phyloP scores from a whole-genome alignment of 805 yeast genomes.

The Kluyveromyces siamensis region DNA sequence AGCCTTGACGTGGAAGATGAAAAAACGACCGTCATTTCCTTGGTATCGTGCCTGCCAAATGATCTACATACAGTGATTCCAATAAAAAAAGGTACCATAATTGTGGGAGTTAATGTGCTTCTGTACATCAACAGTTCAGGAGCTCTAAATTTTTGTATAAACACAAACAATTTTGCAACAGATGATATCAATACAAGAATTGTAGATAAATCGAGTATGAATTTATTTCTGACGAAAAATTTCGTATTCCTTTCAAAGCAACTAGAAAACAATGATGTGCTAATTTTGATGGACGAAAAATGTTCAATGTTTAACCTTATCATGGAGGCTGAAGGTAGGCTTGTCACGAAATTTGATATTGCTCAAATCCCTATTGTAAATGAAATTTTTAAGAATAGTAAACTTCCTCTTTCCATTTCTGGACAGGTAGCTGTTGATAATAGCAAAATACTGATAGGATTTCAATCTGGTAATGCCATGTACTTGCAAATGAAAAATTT shows the following conservation, averaged over 20 bases:
- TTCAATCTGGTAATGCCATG: conserved; percentile 49
- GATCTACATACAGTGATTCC: conserved; percentile 62
- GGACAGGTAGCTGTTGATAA: conserved; percentile 21
- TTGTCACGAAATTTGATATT: conserved; percentile 22
- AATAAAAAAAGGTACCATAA: conserved; percentile 52
- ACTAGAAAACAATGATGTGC: conserved; percentile 10
- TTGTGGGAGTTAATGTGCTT: conserved; percentile 68
- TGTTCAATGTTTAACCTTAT: conserved; percentile 20
- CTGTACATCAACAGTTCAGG: conserved; percentile 67
- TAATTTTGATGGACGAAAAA: conserved; percentile 21
- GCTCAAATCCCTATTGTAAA: conserved; percentile 24
- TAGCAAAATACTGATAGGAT: conserved; percentile 45
- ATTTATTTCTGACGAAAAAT: conserved; percentile 20
- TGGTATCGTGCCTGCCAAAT: conserved; percentile 59
- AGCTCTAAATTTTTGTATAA: conserved; percentile 28
- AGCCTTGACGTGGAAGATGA: conserved; percentile 52
- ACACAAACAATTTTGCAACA: conserved; percentile 26
- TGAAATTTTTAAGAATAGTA: conserved; percentile 20
- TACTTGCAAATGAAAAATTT: conserved; percentile 31
- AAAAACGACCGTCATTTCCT: conserved; percentile 58
- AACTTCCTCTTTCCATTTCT: conserved; percentile 21
- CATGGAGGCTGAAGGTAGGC: conserved; percentile 24
- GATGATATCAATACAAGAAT: conserved; percentile 42
- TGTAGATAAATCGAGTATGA: conserved; percentile 31
- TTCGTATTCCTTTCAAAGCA: conserved; percentile 28